phyloP scores from a whole-genome alignment of 2,329 filamentous ascomycete genomes.

The Zymoseptoria passerinii region DNA sequence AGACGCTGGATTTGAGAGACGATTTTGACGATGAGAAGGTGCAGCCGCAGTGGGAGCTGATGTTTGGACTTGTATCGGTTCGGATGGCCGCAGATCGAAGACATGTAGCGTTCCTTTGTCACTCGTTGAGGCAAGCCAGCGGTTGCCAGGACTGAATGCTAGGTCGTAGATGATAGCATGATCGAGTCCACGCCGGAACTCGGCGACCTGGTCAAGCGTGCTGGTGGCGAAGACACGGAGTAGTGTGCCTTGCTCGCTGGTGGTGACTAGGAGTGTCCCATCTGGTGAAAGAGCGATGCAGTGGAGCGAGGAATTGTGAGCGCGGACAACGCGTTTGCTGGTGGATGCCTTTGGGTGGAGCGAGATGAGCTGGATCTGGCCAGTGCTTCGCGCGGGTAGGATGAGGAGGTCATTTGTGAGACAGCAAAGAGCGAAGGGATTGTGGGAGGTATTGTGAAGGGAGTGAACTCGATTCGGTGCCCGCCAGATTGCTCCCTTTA shows the following conservation, averaged over 20 bases:
- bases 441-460: conserved; percentile 78
- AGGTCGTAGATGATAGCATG: conserved; percentile 80
- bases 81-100: conserved; percentile 67
- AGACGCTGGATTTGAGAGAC: neutral
- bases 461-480: conserved; percentile 35
- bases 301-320: conserved; percentile 70
- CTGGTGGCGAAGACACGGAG: conserved; percentile 75
- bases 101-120: conserved; percentile 95
- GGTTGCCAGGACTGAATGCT: conserved; percentile 74
- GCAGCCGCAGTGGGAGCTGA: neutral
- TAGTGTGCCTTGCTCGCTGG: conserved; percentile 86
- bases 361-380: conserved; percentile 84
- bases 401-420: conserved; percentile 65
- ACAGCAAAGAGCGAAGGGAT: conserved; percentile 71
- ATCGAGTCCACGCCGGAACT: conserved; percentile 83
- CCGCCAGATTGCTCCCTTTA: neutral
- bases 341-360: conserved; percentile 56
- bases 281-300: conserved; percentile 74
- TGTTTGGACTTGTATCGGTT: conserved; percentile 3
- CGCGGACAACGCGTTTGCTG: conserved; percentile 82
- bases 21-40: neutral
- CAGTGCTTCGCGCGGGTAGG: conserved; percentile 78
- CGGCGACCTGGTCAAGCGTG: conserved; percentile 71
- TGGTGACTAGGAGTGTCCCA: conserved; percentile 75
- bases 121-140: conserved; percentile 79